These are phyloP conservation scores for Candida neerlandica DNA, from an alignment of 1,139 yeast genomes.

Conservation along the genomic window DNA sequence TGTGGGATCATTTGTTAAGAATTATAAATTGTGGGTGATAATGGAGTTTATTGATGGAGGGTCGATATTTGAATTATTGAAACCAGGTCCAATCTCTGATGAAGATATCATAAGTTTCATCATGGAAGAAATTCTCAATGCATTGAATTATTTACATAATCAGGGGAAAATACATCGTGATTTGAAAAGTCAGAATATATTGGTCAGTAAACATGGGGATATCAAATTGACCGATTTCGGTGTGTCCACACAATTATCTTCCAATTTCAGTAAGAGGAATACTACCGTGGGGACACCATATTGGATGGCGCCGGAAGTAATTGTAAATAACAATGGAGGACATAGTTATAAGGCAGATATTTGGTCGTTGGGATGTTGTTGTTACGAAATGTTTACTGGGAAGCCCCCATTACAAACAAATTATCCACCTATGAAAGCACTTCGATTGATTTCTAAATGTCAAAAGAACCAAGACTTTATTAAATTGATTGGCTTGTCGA, in stretches of 20 bases:
- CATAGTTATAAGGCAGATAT: conserved; percentile 89
- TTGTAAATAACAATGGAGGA: conserved; percentile 71
- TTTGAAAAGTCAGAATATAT: conserved; percentile 80
- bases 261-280: conserved; percentile 72
- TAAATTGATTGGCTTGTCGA: conserved; percentile 31
- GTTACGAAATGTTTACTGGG: conserved; percentile 79
- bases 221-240: conserved; percentile 97
- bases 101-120: conserved; percentile 58
- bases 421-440: conserved; percentile 78
- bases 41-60: conserved; percentile 90
- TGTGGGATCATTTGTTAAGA: conserved; percentile 78
- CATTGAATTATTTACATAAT: conserved; percentile 69
- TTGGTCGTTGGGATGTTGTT: conserved; percentile 95
- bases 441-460: conserved; percentile 50
- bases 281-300: conserved; percentile 98
- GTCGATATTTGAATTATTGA: conserved; percentile 66
- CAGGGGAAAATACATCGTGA: conserved; percentile 87
- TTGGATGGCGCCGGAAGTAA: conserved; percentile 99
- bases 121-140: conserved; percentile 60
- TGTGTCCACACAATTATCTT: conserved; percentile 84
- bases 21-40: conserved; percentile 80
- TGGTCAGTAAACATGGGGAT: conserved; percentile 68
- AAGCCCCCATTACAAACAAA: conserved; percentile 77
- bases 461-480: conserved; percentile 34
- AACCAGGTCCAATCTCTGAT: conserved; percentile 58